Evolutionary conservation across 2,329 filamentous ascomycete genomes (phyloP), one percentile per base, ranked within the genome.

Genomic region (Hymenoscyphus scutula): DNA sequence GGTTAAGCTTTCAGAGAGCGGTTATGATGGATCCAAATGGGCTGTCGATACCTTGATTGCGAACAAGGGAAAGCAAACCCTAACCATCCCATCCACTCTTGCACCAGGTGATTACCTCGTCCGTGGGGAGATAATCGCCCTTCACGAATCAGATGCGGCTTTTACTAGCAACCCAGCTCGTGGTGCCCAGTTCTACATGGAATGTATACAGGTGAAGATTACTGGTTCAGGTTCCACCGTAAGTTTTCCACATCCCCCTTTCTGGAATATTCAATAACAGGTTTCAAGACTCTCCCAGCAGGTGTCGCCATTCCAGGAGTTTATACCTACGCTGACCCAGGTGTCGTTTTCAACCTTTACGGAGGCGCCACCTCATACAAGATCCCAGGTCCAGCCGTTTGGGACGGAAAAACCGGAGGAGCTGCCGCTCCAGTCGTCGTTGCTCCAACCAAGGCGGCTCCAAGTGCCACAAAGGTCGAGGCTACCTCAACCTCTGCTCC

Each of bases 1-100:
- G 81, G 76, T 82, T 67, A 80, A 78, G 73, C 67, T 80, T 57
- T 76, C 77, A 53, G 73, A 79, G 65, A 75, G 77, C 51, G 77
- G 76, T 56, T 76, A 67, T 54, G 67, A 69, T 23, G 70, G 67
- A 38, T 70, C 72, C 7, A 37, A 13, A 29, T 79, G 78, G 74
- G 79, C 74, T 32, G 75, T 78, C 58, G 70, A 74, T 59, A 77
- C 70, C 51, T 73, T 78, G 63, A 77, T 76, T 67, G 68, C 72
- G 58, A 77, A 76, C 70, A 76, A 77, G 70, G 78, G 78, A 63
- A 70, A 76, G 62, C 74, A 79, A 70, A 74, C 72, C 62, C 74
- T 79, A 67, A 78, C 72, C 7, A 71, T 80, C 38, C 78, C 73
- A 55, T 62, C 76, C 51, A 72, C 70, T 41, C 68, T 79, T 29